A percentile compares a stretch with the other conserved stretches of the same genome.
Conservation (phyloP, 2,329 filamentous ascomycete genomes). For the Mycosphaerelloides madeirae region DNA sequence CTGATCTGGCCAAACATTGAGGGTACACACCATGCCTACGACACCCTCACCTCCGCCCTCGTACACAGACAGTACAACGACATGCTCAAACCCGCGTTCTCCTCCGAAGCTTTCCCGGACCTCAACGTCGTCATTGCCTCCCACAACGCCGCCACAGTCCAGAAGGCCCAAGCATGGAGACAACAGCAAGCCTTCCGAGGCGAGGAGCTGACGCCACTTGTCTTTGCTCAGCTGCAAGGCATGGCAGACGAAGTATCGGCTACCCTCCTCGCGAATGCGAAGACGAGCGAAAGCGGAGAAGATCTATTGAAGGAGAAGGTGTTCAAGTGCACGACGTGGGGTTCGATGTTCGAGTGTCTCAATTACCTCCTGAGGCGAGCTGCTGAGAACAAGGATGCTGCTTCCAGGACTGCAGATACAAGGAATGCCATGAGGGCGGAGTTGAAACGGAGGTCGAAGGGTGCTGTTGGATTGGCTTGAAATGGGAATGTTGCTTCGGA, state of each 20-base stretch:
- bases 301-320: slow-evolving; percentile 41
- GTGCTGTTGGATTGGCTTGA: slow-evolving; percentile 17
- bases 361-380: slow-evolving; percentile 62
- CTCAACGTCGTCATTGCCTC: slow-evolving; percentile 69
- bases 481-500: not conserved
- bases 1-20: slow-evolving; percentile 53
- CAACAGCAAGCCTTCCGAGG: slow-evolving; percentile 40
- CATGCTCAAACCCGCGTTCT: slow-evolving; percentile 43
- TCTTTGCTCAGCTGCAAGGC: slow-evolving; percentile 79
- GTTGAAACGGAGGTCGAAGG: slow-evolving; percentile 31
- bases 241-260: slow-evolving; percentile 92
- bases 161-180: slow-evolving; percentile 48
- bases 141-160: slow-evolving; percentile 72
- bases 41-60: slow-evolving; percentile 64
- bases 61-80: slow-evolving; percentile 59
- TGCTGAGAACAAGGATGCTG: slow-evolving; percentile 60
- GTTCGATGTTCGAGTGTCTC: slow-evolving; percentile 66
- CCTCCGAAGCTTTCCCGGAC: slow-evolving; percentile 34
- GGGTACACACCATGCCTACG: slow-evolving; percentile 59
- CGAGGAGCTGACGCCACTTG: slow-evolving; percentile 44
- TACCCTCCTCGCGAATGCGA: slow-evolving; percentile 46
- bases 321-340: slow-evolving; percentile 56
- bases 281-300: slow-evolving; percentile 31
- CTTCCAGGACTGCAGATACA: slow-evolving; percentile 50
- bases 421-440: slow-evolving; percentile 49